These are phyloP conservation scores for Puccinia coronata DNA, from an alignment of 1,284 basidiomycete genomes.

Conservation along the genomic window DNA sequence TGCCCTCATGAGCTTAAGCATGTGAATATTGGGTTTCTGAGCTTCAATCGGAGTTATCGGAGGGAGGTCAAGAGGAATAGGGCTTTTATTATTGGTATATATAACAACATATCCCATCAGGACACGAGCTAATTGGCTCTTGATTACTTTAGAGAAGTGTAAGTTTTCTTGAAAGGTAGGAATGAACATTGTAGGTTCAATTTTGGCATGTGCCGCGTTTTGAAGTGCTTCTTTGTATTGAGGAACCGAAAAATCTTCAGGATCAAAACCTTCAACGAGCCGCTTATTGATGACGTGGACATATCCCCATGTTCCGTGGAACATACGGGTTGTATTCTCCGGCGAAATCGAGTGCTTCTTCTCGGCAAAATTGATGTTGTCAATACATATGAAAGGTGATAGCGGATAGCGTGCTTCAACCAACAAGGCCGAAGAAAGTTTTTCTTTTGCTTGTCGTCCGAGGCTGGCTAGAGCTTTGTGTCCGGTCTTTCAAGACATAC, in stretches of 20 bases:
- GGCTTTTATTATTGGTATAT: background rate
- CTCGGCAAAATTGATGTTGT: background rate
- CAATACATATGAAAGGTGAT: background rate
- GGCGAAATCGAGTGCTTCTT: background rate
- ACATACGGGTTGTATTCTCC: too few species aligned
- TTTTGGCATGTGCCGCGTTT: background rate
- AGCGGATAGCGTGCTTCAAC: background rate
- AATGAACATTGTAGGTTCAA: background rate
- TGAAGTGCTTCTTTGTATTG: background rate
- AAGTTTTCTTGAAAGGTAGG: background rate
- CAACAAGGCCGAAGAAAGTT: background rate
- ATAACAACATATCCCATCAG: background rate
- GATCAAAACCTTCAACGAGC: background rate
- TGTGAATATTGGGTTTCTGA: background rate
- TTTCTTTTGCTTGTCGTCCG: background rate
- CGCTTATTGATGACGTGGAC: background rate
- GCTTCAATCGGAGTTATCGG: background rate
- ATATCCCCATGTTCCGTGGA: background rate
- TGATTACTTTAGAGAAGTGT: background rate
- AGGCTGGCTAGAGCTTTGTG: background rate
- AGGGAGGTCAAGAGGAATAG: background rate
- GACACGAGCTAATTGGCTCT: background rate
- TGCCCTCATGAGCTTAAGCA: conserved; percentile 1
- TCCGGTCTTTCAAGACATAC: background rate
- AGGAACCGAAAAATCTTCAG: background rate